Conservation (phyloP, 805 yeast genomes). For the Cyberlindnera galapagoensis region DNA sequence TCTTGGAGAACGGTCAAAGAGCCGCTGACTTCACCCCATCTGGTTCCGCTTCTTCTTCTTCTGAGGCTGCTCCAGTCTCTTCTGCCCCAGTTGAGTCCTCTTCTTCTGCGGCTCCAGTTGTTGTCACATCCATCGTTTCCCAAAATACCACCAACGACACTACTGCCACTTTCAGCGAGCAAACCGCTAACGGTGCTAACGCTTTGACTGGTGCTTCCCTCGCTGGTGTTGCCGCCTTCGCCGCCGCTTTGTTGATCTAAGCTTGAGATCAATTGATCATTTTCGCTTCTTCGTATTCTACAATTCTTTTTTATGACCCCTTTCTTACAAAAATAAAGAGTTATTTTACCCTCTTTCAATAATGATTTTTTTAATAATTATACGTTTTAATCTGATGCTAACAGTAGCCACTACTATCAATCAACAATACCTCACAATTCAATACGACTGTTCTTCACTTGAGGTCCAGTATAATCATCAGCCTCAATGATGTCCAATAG, state of each 20-base stretch:
- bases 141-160: conserved; percentile 4
- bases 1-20: conserved; percentile 17
- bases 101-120: conserved; percentile 1
- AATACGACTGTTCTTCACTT: too few species aligned
- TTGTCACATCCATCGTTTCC: conserved; percentile 5
- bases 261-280: background rate
- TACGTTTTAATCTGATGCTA: conserved; percentile 1
- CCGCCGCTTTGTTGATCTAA: conserved; percentile 26
- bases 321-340: too few species aligned
- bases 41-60: conserved; percentile 12
- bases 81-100: too few species aligned
- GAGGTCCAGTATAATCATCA: too few species aligned
- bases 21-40: conserved; percentile 22
- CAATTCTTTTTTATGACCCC: background rate
- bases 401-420: background rate
- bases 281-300: background rate
- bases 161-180: conserved; percentile 8
- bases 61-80: conserved; percentile 7
- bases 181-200: conserved; percentile 24
- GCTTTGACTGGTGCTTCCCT: conserved; percentile 12
- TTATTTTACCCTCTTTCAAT: background rate
- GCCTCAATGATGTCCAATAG: too few species aligned
- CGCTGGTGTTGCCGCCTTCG: conserved; percentile 26
- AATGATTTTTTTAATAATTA: background rate
- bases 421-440: too few species aligned